Evolutionary conservation across 2,329 filamentous ascomycete species (phyloP), one percentile per base, ranked within the genome.

Genomic region (Aspergillus sp.): DNA sequence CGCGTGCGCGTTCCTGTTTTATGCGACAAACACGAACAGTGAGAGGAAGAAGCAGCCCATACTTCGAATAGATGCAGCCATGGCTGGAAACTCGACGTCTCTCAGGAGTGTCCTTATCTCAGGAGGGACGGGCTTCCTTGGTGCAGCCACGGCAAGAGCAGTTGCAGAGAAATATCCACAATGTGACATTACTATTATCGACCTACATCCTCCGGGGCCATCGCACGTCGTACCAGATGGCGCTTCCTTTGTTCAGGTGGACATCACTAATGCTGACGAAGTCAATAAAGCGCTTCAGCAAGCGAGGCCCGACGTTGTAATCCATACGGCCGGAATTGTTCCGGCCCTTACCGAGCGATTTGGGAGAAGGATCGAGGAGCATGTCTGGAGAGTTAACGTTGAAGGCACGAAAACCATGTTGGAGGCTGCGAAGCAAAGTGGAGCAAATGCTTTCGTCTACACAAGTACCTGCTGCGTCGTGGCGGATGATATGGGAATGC

Each of bases 391-490:
- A 22, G 74, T 84, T 62, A 88, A 87, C 70, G 80, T 85, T 46
- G 77, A 81, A 25, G 85, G 85, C 7, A 87, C 85, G 3, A 73
- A 74, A 50, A 83, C 85, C 68, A 77, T 87, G 54, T 68, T 88
- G 7, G 72, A 80, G 3, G 81, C 80, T 3, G 77, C 82, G 1
- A 75, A 76, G 64, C 69, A 73, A 30, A 74, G 67, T 48, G 81
- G 80, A 1, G 83, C 81, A 46, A 78, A 76, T 55, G 81, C 77
- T 0, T 80, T 88, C 49, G 78, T 88, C 51, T 86, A 84, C 67
- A 87, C 85, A 31, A 85, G 83, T 68, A 83, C 78, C 68, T 83
- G 83, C 60, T 85, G 84, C 31, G 83, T 83, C 8, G 72, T 86
- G 41, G 79, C 81, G 4, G 85, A 87, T 70, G 81, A 87, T 57